Base-by-base conservation (phyloP, 2,329 filamentous ascomycete species). In the Penicillium sclerotigenum region DNA sequence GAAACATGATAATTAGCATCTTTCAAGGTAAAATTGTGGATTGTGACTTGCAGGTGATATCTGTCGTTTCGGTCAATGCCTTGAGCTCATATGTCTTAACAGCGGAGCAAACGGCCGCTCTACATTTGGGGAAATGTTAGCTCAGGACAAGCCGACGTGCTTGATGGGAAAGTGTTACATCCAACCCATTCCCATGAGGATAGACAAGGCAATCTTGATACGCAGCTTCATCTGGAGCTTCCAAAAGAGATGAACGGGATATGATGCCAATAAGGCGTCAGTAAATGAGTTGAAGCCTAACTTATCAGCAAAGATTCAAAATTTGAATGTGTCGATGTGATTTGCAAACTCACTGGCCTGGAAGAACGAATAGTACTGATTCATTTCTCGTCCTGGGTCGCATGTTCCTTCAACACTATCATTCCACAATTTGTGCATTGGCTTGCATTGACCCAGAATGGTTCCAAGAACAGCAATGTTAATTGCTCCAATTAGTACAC, bases 121-220 rank as follows among this genome's bases (percentile, higher is more conserved):
- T 64, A 22, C 9, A 31, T 26, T 38, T 3, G 31, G 18, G 16
- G 9, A 5, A 18, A 22, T 18, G 26, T 53, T n/a, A 53, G 34
- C 20, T 24, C 10, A 5, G 3, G 13, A 8, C 14, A 24, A 9
- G 20, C 4, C 5, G 18, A 28, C 20, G 2, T n/a, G 13, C 11
- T 16, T 2, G 22, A 8, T 33, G 31, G 34, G n/a, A 31, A 62
- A 11, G 67, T 69, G 58, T 68, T 67, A 60, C 65, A 69, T 40
- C 65, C 70, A 54, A n/a, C 65, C 65, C n/a, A 63, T 43, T 16
- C 63, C 61, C 63, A 67, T 64, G 11, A 67, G 52, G 14, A 54
- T 24, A 20, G 56, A 65, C 11, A 67, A 48, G 1, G 56, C 59
- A 4, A 62, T 36, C 50, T 66, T 67, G 22, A 59, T 52, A 13